Evolutionary conservation across 129 eudicot species (phyloP).

Genomic region (Lactuca sativa): DNA sequence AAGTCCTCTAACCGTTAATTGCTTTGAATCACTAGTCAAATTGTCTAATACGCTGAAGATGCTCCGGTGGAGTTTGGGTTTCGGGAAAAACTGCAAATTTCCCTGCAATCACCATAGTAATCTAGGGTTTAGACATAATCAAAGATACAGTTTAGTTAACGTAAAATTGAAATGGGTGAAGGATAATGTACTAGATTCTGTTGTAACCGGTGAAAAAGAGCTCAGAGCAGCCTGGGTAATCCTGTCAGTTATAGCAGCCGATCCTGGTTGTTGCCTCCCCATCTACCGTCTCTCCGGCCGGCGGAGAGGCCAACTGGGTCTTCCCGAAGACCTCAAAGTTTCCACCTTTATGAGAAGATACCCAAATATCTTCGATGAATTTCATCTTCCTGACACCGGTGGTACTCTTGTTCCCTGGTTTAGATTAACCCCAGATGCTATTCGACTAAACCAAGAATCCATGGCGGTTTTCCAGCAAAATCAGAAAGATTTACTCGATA

Average conservation of each 20-base stretch:
- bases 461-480: constrained; percentile 33
- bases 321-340: constrained; percentile 60
- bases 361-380: constrained; percentile 69
- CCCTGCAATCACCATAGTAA: constrained; percentile 2
- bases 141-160: constrained; percentile 62
- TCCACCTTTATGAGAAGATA: constrained; percentile 75
- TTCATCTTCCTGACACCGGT: constrained; percentile 55
- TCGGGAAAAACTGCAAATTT: constrained; percentile 12
- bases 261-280: constrained; percentile 44
- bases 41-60: constrained; percentile 18
- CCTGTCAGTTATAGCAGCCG: constrained; percentile 55
- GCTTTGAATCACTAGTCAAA: neutral
- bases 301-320: constrained; percentile 62
- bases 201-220: constrained; percentile 54
- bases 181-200: constrained; percentile 59
- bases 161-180: constrained; percentile 76
- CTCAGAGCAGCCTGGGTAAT: constrained; percentile 66
- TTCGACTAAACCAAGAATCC: constrained; percentile 40
- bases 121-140: constrained; percentile 40
- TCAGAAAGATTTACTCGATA: constrained; percentile 50
- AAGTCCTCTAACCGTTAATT: too few relatives aligned
- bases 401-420: constrained; percentile 87
- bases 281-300: constrained; percentile 50
- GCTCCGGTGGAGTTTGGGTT: constrained; percentile 18
- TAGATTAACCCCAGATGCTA: constrained; percentile 48